Evolutionary conservation across 306 rosid genomes (phyloP).

Genomic region (Urtica urens): DNA sequence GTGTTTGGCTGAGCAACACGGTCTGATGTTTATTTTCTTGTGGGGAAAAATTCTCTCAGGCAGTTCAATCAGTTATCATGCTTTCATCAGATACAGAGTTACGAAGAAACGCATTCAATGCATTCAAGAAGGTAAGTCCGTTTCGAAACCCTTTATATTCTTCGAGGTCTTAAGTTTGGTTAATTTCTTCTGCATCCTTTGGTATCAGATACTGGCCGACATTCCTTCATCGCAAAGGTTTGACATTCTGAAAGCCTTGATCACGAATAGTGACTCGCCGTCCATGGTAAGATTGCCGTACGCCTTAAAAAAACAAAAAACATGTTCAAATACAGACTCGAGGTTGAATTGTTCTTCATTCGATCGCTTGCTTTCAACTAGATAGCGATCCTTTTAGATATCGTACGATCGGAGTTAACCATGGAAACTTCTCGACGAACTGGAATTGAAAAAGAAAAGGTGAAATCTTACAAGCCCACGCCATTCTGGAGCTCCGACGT

Average conservation of each 20-base stretch:
- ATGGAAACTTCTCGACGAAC: conserved; percentile 29
- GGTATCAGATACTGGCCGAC: conserved; percentile 53
- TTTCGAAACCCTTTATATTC: background rate
- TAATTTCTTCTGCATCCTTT: background rate
- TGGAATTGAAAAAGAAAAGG: conserved; percentile 18
- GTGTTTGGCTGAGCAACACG: conserved; percentile 1
- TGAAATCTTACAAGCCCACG: conserved; percentile 5
- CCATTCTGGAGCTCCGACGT: conserved; percentile 48
- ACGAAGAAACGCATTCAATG: conserved; percentile 51
- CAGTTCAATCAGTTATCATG: conserved; percentile 63
- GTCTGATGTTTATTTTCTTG: conserved; percentile 7
- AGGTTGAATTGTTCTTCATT: too few relatives aligned
- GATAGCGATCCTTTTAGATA: conserved; percentile 76
- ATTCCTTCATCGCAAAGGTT: conserved; percentile 56
- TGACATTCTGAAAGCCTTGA: conserved; percentile 56
- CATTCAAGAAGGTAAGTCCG: conserved; percentile 53
- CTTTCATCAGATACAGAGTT: conserved; percentile 43
- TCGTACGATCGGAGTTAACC: conserved; percentile 56
- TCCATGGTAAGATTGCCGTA: conserved; percentile 92
- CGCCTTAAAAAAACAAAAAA: too few relatives aligned
- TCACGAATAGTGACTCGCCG: conserved; percentile 57
- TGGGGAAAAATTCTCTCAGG: conserved; percentile 49
- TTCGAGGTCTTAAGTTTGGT: conserved; percentile 2
- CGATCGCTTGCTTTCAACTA: conserved; percentile 23
- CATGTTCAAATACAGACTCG: conserved; percentile 2